Evolutionary conservation across 2,329 filamentous ascomycete species (phyloP).

Genomic region (Myriosclerotinia curreyana): DNA sequence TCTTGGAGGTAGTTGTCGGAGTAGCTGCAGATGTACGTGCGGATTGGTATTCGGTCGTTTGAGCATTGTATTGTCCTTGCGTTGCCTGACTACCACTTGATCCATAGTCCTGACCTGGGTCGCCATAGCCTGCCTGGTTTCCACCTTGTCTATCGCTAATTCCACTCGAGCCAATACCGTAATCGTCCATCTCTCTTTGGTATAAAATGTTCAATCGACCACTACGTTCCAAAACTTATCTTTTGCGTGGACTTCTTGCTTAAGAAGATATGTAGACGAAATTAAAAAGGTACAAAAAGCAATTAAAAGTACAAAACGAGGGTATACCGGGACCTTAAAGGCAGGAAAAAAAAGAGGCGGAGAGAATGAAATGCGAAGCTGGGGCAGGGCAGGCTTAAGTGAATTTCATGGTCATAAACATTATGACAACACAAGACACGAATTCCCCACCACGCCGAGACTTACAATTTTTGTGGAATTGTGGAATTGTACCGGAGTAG

Average conservation of each 20-base stretch:
- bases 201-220: background rate
- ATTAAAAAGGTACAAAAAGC: background rate
- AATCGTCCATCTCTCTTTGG: background rate
- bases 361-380: background rate
- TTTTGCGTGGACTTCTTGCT: background rate
- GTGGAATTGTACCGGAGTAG: slow-evolving; percentile 19
- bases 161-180: slow-evolving; percentile 2
- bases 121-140: background rate
- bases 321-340: slow-evolving; percentile 9
- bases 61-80: slow-evolving; percentile 1
- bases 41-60: slow-evolving; percentile 9
- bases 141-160: background rate
- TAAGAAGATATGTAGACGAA: background rate
- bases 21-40: slow-evolving; percentile 22
- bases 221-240: background rate
- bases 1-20: slow-evolving; percentile 20
- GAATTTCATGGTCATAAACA: slow-evolving; percentile 12
- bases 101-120: background rate
- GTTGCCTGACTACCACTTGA: background rate
- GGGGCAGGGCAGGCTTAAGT: slow-evolving; percentile 17
- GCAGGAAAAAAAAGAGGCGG: background rate
- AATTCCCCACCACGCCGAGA: background rate
- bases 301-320: slow-evolving; percentile 12
- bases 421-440: slow-evolving; percentile 15
- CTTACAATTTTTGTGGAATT: slow-evolving; percentile 13